Conservation (phyloP, 2,329 filamentous ascomycete genomes). For the Aspergillus niger region DNA sequence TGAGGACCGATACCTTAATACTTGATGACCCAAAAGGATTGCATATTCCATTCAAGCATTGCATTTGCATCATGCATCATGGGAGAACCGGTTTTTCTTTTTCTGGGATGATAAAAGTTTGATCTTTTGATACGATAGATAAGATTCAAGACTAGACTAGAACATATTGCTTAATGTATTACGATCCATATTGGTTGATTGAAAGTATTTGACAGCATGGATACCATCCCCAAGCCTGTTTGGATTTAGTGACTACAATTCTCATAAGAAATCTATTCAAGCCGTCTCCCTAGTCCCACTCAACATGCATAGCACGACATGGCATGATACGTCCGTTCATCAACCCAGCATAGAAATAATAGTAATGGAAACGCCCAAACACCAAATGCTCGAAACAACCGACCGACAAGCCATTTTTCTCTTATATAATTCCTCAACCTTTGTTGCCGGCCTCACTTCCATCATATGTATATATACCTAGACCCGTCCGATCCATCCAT, state of each 20-base stretch:
- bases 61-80: not conserved
- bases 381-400: slow-evolving; percentile 17
- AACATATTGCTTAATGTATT: slow-evolving; percentile 4
- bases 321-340: no score
- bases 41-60: not conserved
- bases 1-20: not conserved
- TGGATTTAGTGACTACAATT: not conserved
- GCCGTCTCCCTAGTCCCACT: not conserved
- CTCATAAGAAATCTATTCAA: not conserved
- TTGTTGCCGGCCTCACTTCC: not conserved
- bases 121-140: not conserved
- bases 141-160: not conserved
- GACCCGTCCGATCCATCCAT: not conserved
- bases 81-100: not conserved
- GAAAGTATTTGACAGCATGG: not conserved
- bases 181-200: not conserved
- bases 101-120: not conserved
- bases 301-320: not conserved
- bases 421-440: not conserved
- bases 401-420: not conserved
- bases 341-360: not conserved
- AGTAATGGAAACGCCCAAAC: slow-evolving; percentile 14
- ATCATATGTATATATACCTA: not conserved
- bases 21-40: not conserved
- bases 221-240: not conserved